Evolutionary conservation across 2,329 filamentous ascomycete species (phyloP), one percentile per base, ranked within the genome.

Genomic region (Microdochium nivale): DNA sequence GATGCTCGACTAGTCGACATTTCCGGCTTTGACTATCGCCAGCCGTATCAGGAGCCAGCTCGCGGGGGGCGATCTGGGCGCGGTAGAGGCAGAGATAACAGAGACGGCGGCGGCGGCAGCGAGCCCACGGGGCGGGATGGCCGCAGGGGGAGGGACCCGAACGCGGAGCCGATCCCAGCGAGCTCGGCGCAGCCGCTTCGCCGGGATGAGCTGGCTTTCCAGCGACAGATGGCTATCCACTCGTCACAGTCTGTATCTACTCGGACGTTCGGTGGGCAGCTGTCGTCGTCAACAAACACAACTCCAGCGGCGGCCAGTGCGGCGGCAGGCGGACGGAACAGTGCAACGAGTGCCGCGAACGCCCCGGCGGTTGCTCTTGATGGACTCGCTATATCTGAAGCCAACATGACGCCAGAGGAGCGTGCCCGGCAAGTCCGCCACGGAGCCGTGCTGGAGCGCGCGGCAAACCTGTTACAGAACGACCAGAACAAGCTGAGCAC

Each of bases 181-280:
- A 88, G 87, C 30, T 89, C 87, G 51, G 86, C 88, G 1, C 89
- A 94, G 58, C 85, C 90, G 1, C 67, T 96, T 63, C 81, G 88
- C 48, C 77, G 94, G 63, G 94, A 95, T 56, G 90, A 97, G 67
- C 72, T 96, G 50, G 92, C 94, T 2, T 95, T 90, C 66, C 92
- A 97, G 63, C 79, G 94, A 49, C 90, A 95, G 62, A 84, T 95
- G 76, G 91, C 90, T 40, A 90, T 97, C 49, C 90, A 95, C 60
- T 91, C 85, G 49, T 86, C 90, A 1, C 90, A 95, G 62, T 89
- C 90, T 0, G 79, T 89, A 0, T 83, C 88, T 0, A 85, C 81
- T 46, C 81, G 90, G 44, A 90, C 83, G 2, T 96, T 96, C 71
- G 90, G 91, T 44, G 90, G 90, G 7, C 86, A 90, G 60, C 78